Conservation (phyloP, 2,329 filamentous ascomycete species). For the Fusarium sp. region DNA sequence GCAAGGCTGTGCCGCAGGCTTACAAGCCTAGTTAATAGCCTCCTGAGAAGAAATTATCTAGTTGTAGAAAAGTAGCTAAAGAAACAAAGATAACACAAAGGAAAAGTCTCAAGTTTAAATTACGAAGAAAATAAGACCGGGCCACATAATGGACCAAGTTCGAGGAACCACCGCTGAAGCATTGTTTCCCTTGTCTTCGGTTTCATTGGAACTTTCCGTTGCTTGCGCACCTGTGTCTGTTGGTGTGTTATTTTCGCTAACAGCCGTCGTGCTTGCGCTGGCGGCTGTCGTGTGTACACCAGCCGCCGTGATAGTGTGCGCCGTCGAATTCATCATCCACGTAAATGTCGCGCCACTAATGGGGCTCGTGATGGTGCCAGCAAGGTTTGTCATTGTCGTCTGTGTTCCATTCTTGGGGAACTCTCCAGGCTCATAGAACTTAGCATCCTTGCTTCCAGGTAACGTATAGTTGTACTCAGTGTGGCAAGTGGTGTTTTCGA, state of each 20-base stretch:
- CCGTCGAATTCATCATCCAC: background rate
- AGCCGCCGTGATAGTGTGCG: background rate
- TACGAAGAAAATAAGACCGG: background rate
- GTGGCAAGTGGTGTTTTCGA: background rate
- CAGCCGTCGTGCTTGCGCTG: background rate
- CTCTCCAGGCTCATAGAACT: background rate
- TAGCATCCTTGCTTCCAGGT: background rate
- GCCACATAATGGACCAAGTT: background rate
- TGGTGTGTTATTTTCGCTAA: background rate
- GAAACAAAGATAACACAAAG: background rate
- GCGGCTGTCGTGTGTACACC: background rate
- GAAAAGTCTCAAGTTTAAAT: background rate
- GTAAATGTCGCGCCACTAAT: background rate
- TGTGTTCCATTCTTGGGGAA: conserved; percentile 10
- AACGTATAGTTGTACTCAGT: conserved; percentile 1
- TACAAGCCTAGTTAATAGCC: background rate
- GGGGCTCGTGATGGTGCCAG: background rate
- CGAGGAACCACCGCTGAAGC: background rate
- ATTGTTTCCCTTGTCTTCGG: background rate
- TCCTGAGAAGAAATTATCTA: background rate
- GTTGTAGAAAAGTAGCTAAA: background rate
- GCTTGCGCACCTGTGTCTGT: background rate
- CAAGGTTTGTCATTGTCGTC: background rate
- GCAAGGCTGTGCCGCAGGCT: background rate
- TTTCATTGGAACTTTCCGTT: background rate